A percentile compares a stretch with the other conserved stretches of the same genome.
Conservation (phyloP, 495 filamentous ascomycete species). For the Penicillium odoratum region DNA sequence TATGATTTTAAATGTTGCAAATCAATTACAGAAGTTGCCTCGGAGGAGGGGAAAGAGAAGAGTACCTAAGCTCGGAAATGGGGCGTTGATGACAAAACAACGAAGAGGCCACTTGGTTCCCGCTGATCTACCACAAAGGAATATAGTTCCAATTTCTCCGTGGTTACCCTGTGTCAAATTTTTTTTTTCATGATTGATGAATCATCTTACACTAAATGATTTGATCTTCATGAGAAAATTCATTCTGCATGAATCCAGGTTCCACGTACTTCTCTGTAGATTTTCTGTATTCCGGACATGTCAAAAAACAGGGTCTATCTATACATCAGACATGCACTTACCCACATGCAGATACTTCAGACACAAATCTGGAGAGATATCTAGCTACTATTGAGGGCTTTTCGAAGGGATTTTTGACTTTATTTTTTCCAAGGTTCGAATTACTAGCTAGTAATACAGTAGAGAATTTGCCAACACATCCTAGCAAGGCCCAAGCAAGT, state of each 20-base stretch:
- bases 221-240: too few relatives aligned
- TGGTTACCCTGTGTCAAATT: background rate
- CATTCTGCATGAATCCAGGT: too few relatives aligned
- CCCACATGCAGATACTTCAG: too few relatives aligned
- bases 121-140: background rate
- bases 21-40: background rate
- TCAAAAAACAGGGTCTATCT: too few relatives aligned
- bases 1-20: background rate
- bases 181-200: background rate
- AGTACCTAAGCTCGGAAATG: background rate
- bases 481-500: constrained; percentile 9
- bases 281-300: too few relatives aligned
- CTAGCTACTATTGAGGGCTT: background rate
- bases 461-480: constrained; percentile 15
- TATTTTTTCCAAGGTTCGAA: constrained; percentile 12
- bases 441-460: constrained; percentile 35
- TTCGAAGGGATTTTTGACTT: background rate
- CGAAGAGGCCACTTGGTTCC: constrained; percentile 27
- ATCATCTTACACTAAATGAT: background rate
- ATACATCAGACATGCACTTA: too few relatives aligned
- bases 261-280: too few relatives aligned
- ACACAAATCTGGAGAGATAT: background rate
- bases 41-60: background rate
- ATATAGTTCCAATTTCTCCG: background rate
- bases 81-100: constrained; percentile 22